Evolutionary conservation across 2,329 filamentous ascomycete genomes (phyloP).

Genomic region (Ophiostoma himal-ulmi): DNA sequence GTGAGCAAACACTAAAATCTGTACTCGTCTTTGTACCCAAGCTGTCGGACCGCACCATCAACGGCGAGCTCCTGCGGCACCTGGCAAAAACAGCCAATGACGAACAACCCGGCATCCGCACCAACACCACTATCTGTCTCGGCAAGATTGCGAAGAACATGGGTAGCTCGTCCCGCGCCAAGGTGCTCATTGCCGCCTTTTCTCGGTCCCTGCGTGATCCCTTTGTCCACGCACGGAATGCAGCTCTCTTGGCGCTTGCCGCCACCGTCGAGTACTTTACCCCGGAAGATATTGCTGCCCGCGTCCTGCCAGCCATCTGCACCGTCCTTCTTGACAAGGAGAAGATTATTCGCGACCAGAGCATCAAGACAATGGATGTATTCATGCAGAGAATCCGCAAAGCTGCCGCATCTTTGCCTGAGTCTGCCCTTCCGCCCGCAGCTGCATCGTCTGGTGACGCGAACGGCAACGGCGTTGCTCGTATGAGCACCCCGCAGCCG

Average conservation of each 20-base stretch:
- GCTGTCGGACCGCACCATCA: constrained; percentile 85
- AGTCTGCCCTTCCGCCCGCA: constrained; percentile 68
- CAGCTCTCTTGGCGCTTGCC: constrained; percentile 75
- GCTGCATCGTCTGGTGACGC: constrained; percentile 38
- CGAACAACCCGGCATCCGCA: constrained; percentile 92
- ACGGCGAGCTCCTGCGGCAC: constrained; percentile 84
- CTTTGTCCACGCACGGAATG: constrained; percentile 89
- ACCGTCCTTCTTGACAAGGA: constrained; percentile 89
- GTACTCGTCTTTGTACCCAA: constrained; percentile 83
- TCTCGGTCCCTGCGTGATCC: constrained; percentile 83
- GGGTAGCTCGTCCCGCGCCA: constrained; percentile 69
- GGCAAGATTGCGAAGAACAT: constrained; percentile 93
- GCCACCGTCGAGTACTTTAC: constrained; percentile 81
- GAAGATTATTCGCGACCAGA: constrained; percentile 87
- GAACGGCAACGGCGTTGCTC: constrained; percentile 51
- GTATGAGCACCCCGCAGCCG: constrained; percentile 73
- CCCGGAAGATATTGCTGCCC: constrained; percentile 81
- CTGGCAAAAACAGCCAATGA: constrained; percentile 96
- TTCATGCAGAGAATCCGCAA: constrained; percentile 82
- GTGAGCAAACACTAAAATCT: constrained; percentile 94
- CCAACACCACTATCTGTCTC: constrained; percentile 95
- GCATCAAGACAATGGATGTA: constrained; percentile 78
- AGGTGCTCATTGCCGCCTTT: constrained; percentile 91
- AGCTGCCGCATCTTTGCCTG: constrained; percentile 69
- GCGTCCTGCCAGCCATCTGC: constrained; percentile 77